phyloP scores from a whole-genome alignment of 2,329 filamentous ascomycete genomes.

The Nannizziopsis barbatae region DNA sequence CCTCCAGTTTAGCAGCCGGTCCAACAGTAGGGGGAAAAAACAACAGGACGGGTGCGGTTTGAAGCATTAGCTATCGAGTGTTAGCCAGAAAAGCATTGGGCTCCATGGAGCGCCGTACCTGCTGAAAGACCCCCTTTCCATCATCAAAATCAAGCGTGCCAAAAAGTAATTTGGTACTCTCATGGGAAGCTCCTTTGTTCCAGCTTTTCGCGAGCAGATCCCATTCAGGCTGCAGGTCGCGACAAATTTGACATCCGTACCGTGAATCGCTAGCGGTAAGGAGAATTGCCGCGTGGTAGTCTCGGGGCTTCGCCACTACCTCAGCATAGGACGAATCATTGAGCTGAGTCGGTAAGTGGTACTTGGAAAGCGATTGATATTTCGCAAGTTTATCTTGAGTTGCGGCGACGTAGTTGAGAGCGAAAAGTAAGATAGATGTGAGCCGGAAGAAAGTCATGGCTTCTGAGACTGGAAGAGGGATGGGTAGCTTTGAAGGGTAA shows the following conservation, averaged over 20 bases:
- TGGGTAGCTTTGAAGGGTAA: too few species aligned
- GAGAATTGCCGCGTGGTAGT: constrained; percentile 73
- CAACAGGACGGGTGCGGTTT: constrained; percentile 85
- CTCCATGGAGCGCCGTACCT: constrained; percentile 44
- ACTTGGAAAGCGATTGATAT: constrained; percentile 4
- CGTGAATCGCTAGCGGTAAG: constrained; percentile 75
- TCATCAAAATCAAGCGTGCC: constrained; percentile 78
- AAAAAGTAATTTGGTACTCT: constrained; percentile 52
- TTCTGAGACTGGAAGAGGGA: too few species aligned
- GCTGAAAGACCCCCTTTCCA: constrained; percentile 74
- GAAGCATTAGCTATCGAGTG: constrained; percentile 61
- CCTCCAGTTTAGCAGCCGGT: constrained; percentile 59
- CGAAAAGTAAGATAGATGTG: too few species aligned
- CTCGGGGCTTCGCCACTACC: constrained; percentile 63
- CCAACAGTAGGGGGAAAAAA: constrained; percentile 78
- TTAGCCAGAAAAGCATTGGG: constrained; percentile 13
- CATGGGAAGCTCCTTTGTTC: constrained; percentile 57
- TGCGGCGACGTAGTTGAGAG: too few species aligned
- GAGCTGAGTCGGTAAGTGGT: constrained; percentile 57
- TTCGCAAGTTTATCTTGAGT: neutral
- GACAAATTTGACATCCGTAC: constrained; percentile 76
- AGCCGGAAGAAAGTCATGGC: too few species aligned
- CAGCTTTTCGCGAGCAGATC: constrained; percentile 76
- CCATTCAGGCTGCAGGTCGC: constrained; percentile 91
- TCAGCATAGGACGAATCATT: constrained; percentile 63